Percentiles rank a stretch among this genome's conserved stretches.
phyloP scores from a whole-genome alignment of 805 yeast species.

The Candida morakotiae region DNA sequence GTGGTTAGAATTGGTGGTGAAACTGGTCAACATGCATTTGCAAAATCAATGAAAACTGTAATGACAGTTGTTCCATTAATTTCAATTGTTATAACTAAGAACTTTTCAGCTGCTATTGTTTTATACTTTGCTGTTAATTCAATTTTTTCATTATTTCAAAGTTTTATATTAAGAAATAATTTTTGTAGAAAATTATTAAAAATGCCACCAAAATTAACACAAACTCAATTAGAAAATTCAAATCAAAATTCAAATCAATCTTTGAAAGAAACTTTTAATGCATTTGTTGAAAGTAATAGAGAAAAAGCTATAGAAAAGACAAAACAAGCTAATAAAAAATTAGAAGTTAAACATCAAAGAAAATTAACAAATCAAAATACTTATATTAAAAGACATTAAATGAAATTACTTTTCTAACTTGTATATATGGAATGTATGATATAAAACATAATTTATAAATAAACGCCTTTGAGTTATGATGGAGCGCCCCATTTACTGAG shows the following conservation, averaged over 20 bases:
- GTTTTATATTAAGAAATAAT: slow-evolving; percentile 56
- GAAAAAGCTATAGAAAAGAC: slow-evolving; percentile 30
- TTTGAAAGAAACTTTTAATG: slow-evolving; percentile 34
- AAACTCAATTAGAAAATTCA: slow-evolving; percentile 19
- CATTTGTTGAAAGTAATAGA: slow-evolving; percentile 26
- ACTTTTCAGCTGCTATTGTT: slow-evolving; percentile 79
- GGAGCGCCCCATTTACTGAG: too few relatives aligned
- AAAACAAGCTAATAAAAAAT: slow-evolving; percentile 30
- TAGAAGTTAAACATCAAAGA: slow-evolving; percentile 35
- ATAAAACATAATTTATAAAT: background rate
- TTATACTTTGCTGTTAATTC: slow-evolving; percentile 84
- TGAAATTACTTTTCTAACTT: background rate
- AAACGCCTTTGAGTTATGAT: too few relatives aligned
- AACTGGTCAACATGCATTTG: slow-evolving; percentile 64
- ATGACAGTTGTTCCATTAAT: slow-evolving; percentile 73
- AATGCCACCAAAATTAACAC: slow-evolving; percentile 59
- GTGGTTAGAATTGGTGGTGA: slow-evolving; percentile 88
- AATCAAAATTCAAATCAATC: slow-evolving; percentile 26
- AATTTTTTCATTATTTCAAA: slow-evolving; percentile 67
- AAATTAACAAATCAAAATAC: slow-evolving; percentile 25
- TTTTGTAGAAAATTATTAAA: slow-evolving; percentile 53
- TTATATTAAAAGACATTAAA: slow-evolving; percentile 37
- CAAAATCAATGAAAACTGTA: slow-evolving; percentile 60
- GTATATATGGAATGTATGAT: too few relatives aligned
- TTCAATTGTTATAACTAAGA: slow-evolving; percentile 86